Percentiles rank a stretch among this genome's conserved stretches.
These are phyloP conservation scores for Lagenidium giganteum DNA, from an alignment of 352 stramenopile genomes.

Conservation along the genomic window DNA sequence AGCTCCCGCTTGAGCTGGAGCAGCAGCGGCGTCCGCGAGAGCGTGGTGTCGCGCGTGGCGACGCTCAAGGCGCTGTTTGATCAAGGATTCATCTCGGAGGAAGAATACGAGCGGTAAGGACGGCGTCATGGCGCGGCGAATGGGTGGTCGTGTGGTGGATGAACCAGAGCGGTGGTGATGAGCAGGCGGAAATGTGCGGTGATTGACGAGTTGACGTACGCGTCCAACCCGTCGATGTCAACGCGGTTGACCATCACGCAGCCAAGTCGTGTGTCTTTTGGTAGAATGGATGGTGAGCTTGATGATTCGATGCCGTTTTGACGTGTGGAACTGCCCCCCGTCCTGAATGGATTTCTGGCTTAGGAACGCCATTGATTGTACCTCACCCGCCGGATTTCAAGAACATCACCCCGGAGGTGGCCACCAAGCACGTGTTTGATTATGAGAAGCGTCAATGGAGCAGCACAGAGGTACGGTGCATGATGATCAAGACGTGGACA, in stretches of 20 bases:
- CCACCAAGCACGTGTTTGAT: slow-evolving; percentile 79
- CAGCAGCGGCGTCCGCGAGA: slow-evolving; percentile 29
- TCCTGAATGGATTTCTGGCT: not conserved
- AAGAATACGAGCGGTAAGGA: slow-evolving; percentile 70
- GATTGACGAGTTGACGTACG: slow-evolving; percentile 70
- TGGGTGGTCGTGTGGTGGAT: not conserved
- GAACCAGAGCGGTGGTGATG: too few relatives aligned
- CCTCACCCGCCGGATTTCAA: slow-evolving; percentile 67
- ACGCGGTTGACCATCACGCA: slow-evolving; percentile 29
- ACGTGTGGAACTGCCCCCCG: too few relatives aligned
- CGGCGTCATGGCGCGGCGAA: not conserved
- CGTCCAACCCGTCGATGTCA: slow-evolving; percentile 19
- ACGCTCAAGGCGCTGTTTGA: slow-evolving; percentile 73
- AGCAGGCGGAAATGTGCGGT: slow-evolving; percentile 63
- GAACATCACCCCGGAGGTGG: slow-evolving; percentile 44
- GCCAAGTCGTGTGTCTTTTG: slow-evolving; percentile 9
- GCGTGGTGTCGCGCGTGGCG: slow-evolving; percentile 59
- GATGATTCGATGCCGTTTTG: slow-evolving; percentile 16
- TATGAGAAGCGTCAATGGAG: slow-evolving; percentile 72
- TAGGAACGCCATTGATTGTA: slow-evolving; percentile 71
- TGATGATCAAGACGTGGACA: too few relatives aligned
- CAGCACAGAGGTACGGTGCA: slow-evolving; percentile 30
- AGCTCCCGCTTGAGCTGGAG: slow-evolving; percentile 26
- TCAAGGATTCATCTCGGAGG: slow-evolving; percentile 69
- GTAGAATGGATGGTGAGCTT: too few relatives aligned